phyloP scores from a whole-genome alignment of 257 asterid genomes.

The Eucommia ulmoides region DNA sequence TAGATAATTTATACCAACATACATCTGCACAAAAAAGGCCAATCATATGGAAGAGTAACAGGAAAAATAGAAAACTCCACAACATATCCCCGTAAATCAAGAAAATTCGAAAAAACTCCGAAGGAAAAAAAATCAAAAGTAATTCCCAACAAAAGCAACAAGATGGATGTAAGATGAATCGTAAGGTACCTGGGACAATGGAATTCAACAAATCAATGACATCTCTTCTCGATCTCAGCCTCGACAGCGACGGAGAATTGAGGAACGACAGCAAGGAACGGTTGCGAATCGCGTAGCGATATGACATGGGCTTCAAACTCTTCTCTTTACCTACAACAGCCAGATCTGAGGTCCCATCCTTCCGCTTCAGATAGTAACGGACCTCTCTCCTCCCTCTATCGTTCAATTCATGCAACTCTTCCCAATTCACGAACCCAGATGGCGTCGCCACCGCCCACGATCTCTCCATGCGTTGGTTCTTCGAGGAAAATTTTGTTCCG shows the following conservation, averaged over 20 bases:
- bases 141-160: not conserved
- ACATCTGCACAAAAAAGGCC: no score
- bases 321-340: constrained; percentile 71
- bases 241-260: constrained; percentile 28
- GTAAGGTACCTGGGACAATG: constrained; percentile 53
- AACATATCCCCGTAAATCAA: no score
- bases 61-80: no score
- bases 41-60: no score
- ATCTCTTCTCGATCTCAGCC: constrained; percentile 57
- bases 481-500: no score
- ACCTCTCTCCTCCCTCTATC: constrained; percentile 57
- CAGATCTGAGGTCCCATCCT: constrained; percentile 54
- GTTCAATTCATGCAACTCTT: constrained; percentile 40
- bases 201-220: constrained; percentile 65
- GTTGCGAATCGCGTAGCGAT: constrained; percentile 25
- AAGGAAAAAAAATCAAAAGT: not conserved
- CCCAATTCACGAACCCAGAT: constrained; percentile 40
- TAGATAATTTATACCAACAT: no score
- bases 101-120: no score
- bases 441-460: constrained; percentile 7
- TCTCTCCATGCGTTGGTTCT: no score
- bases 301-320: constrained; percentile 37
- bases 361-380: constrained; percentile 49
- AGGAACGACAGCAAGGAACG: constrained; percentile 14
- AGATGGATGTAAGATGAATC: no score